Evolutionary conservation across 148 eudicot species (phyloP).

Genomic region (Euryodendron excelsum): DNA sequence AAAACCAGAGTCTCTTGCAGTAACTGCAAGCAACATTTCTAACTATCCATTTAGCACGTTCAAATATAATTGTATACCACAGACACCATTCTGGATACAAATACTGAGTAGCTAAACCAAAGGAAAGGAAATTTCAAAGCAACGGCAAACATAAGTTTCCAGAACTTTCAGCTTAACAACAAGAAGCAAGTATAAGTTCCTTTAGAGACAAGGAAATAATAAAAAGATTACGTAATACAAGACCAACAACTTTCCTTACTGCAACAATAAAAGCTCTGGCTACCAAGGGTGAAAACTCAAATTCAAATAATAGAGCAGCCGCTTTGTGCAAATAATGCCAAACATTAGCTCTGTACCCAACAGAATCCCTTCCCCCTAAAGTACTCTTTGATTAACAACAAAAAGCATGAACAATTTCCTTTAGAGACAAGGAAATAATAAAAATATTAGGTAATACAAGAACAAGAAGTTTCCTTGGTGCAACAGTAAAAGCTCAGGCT

Average conservation of each 20-base stretch:
- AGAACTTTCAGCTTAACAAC: neutral
- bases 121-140: neutral
- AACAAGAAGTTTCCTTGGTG: too few relatives aligned
- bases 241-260: neutral
- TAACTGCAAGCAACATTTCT: neutral
- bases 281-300: neutral
- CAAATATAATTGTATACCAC: neutral
- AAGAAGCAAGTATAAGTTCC: neutral
- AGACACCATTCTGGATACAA: neutral
- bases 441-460: too few relatives aligned
- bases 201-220: neutral
- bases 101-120: neutral
- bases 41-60: neutral
- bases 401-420: too few relatives aligned
- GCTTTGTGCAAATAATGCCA: conserved; percentile 3
- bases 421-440: too few relatives aligned
- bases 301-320: neutral
- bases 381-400: too few relatives aligned
- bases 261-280: neutral
- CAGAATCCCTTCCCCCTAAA: neutral
- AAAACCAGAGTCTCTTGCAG: neutral
- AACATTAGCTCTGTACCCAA: neutral
- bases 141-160: neutral
- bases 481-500: too few relatives aligned
- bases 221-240: neutral